These are phyloP conservation scores for Antrodiella citrinella DNA, from an alignment of 768 basidiomycete genomes.

Conservation along the genomic window DNA sequence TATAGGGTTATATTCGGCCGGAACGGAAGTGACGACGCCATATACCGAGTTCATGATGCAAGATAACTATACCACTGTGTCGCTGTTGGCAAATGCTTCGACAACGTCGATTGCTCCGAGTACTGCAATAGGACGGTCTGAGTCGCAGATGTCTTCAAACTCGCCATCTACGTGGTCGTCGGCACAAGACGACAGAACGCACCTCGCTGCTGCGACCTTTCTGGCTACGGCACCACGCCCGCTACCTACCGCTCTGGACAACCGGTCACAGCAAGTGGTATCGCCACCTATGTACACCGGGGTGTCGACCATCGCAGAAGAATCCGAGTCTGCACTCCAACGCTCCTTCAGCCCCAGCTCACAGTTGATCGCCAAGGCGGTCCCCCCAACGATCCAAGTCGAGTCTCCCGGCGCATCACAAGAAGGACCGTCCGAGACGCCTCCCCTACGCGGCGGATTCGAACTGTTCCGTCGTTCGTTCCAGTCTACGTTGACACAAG, in stretches of 20 bases:
- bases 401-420: neutral
- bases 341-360: neutral
- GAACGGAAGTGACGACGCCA: too few species aligned
- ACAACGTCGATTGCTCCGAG: neutral
- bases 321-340: neutral
- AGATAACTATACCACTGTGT: neutral
- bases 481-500: neutral
- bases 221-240: too few species aligned
- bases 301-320: neutral
- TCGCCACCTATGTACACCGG: neutral
- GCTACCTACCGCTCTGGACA: neutral
- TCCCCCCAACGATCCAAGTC: neutral
- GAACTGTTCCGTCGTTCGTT: neutral
- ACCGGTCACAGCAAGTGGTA: neutral
- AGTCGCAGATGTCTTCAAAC: too few species aligned
- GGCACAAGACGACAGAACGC: too few species aligned
- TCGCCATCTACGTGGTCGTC: too few species aligned
- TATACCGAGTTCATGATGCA: neutral
- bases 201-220: too few species aligned
- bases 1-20: too few species aligned
- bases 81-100: neutral
- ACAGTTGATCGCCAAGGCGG: neutral
- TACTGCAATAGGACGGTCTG: too few species aligned
- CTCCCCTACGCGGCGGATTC: neutral
- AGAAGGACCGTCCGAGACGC: neutral